Conservation (phyloP, 345 rosid genomes). For the Geranium brycei region DNA sequence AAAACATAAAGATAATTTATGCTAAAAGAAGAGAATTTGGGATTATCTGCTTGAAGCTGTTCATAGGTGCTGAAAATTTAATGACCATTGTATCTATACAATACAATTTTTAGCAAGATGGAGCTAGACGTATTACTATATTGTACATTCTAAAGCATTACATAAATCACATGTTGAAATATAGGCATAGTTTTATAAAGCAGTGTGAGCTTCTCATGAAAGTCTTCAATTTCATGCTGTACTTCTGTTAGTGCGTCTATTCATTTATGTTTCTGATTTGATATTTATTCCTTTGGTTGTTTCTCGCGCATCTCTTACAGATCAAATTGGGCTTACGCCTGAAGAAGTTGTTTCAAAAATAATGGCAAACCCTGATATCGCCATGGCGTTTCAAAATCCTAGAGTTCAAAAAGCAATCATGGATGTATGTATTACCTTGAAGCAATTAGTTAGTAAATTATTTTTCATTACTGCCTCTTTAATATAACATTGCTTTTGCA, state of each 20-base stretch:
- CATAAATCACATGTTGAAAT: no score
- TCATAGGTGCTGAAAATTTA: no score
- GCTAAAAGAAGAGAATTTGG: no score
- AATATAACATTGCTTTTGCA: slow-evolving; percentile 24
- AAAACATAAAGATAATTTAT: no score
- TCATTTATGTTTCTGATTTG: neutral
- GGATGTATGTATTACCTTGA: slow-evolving; percentile 45
- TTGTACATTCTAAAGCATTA: no score
- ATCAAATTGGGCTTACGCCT: slow-evolving; percentile 94
- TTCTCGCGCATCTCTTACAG: slow-evolving; percentile 22
- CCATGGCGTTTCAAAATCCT: slow-evolving; percentile 90
- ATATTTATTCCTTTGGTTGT: neutral
- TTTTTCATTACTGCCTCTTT: neutral
- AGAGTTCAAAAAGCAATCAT: slow-evolving; percentile 87
- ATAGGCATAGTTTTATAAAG: neutral
- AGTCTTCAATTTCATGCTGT: neutral
- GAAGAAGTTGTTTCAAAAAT: slow-evolving; percentile 84
- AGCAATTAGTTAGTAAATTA: no score
- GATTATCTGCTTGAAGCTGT: no score
- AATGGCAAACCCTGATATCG: slow-evolving; percentile 90
- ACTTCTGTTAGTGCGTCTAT: neutral
- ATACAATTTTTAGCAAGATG: no score
- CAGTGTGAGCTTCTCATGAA: neutral
- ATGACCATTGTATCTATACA: no score
- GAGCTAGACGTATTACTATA: no score